Base-by-base conservation (phyloP, 169 alveolate genomes). In the Cytauxzoon felis region DNA sequence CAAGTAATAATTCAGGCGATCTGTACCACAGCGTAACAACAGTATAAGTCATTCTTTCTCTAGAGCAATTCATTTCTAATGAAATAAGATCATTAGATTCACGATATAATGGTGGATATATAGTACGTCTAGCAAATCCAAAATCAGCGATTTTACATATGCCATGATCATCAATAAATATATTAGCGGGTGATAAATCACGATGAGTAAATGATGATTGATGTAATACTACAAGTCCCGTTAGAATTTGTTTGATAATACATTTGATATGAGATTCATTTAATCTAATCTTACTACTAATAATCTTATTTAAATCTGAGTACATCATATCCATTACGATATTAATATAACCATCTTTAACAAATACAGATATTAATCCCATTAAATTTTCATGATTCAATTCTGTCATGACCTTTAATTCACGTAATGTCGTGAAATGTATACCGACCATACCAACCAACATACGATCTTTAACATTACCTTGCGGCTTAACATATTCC, bases 11-110 rank as follows among this genome's bases (percentile, higher is more conserved):
- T 86, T 96, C 99, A 0, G 99, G 99, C 1, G 97, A 92, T 58
- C 98, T 57, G 72, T 95, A 95, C 98, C 98, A 95, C 56, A 94
- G 88, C 13, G 97, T 92, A 16, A 93, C 94, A 1, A 93, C 97
- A 34, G 81, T 76, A 24, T 82, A 87, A 19, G 97, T 93, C 76
- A 90, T 65, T 65, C 80, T 92, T 27, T 82, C 90, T 23, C 66
- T 82, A 59, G 89, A 53, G 75, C 82, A 41, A 61, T 75, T 40
- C 57, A 58, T 72, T 24, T 73, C 71, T 50, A 52, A 63, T 21
- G 65, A 78, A 76, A 57, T 71, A 45, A 61, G 70, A 18, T 60
- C 48, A 4, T 33, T 42, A 34, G 18, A 54, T 30, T 13, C 86
- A 68, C 68, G 82, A 65, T 43, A 51, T 36, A 61, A 53, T 5